Percentiles rank a stretch among this genome's conserved stretches.
Conservation (phyloP, 2,329 filamentous ascomycete species). For the Claviceps quebecensis region DNA sequence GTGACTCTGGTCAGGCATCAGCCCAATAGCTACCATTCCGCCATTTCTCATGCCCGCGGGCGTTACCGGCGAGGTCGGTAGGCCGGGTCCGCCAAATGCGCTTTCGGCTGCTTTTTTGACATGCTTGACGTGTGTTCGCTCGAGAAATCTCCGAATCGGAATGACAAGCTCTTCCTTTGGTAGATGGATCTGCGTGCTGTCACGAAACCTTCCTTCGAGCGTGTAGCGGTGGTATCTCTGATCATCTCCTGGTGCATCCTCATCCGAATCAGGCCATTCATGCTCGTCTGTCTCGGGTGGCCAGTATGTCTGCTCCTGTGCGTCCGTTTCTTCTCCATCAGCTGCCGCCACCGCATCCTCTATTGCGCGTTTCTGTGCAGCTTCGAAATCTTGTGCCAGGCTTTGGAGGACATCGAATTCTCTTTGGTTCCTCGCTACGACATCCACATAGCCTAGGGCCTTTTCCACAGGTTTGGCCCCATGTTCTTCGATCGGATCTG, state of each 20-base stretch:
- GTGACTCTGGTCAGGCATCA: slow-evolving; percentile 47
- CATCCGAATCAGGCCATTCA: slow-evolving; percentile 11
- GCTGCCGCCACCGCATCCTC: slow-evolving; percentile 11
- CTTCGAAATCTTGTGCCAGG: slow-evolving; percentile 44
- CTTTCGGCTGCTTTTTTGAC: slow-evolving; percentile 56
- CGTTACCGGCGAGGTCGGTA: slow-evolving; percentile 67
- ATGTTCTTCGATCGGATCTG: slow-evolving; percentile 7
- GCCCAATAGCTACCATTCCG: slow-evolving; percentile 49
- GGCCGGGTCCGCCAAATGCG: slow-evolving; percentile 59
- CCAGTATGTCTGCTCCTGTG: slow-evolving; percentile 13
- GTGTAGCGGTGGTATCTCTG: slow-evolving; percentile 63
- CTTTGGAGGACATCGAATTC: slow-evolving; percentile 40
- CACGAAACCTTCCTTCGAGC: slow-evolving; percentile 56
- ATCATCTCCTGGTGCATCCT: slow-evolving; percentile 18
- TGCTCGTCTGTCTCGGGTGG: slow-evolving; percentile 17
- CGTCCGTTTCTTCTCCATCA: slow-evolving; percentile 14
- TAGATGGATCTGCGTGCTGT: slow-evolving; percentile 56
- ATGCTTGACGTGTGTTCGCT: slow-evolving; percentile 57
- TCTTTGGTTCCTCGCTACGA: slow-evolving; percentile 37
- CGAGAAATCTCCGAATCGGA: slow-evolving; percentile 57
- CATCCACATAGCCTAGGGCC: slow-evolving; percentile 27
- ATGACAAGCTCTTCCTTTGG: slow-evolving; percentile 55
- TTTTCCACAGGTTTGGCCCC: slow-evolving; percentile 15
- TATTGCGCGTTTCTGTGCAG: slow-evolving; percentile 21
- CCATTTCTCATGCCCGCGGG: slow-evolving; percentile 41